These are phyloP conservation scores for Crucibulum laeve DNA, from an alignment of 768 basidiomycete genomes.

Conservation along the genomic window DNA sequence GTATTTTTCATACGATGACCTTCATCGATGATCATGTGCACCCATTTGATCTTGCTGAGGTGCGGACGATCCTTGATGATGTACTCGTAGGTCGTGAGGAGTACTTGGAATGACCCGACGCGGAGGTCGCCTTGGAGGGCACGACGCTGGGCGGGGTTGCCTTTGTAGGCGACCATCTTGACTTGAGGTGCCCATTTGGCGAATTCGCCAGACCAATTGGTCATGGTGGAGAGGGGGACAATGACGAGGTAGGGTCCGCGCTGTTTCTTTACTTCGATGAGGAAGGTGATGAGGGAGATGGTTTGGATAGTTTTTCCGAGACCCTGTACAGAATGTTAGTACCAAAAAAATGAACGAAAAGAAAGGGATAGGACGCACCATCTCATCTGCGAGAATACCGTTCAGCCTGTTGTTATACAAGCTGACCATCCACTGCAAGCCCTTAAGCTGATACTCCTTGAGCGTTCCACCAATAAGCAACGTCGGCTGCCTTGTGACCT, in stretches of 20 bases:
- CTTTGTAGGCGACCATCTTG: conserved; percentile 82
- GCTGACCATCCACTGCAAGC: conserved; percentile 97
- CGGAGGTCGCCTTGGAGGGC: conserved; percentile 75
- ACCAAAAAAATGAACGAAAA: conserved; percentile 3
- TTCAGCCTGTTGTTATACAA: conserved; percentile 95
- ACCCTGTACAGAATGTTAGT: conserved; percentile 47
- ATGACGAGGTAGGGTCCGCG: conserved; percentile 95
- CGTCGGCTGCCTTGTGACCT: conserved; percentile 63
- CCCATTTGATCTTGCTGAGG: conserved; percentile 88
- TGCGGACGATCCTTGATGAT: conserved; percentile 96
- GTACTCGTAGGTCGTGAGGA: conserved; percentile 94
- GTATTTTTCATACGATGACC: conserved; percentile 99
- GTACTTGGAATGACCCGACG: conserved; percentile 81
- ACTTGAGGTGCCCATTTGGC: conserved; percentile 94
- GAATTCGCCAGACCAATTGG: conserved; percentile 96
- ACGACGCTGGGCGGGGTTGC: conserved; percentile 81
- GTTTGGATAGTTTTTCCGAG: conserved; percentile 95
- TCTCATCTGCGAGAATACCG: conserved; percentile 92
- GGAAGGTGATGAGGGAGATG: conserved; percentile 91
- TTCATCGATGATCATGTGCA: conserved; percentile 98
- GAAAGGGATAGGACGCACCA: conserved; percentile 45
- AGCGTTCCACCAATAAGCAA: conserved; percentile 84
- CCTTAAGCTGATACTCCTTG: conserved; percentile 94
- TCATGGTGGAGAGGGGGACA: conserved; percentile 94
- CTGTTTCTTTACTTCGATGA: conserved; percentile 87